Evolutionary conservation across 78 protist species (phyloP).

Genomic region (Dictyostelium purpureum): DNA sequence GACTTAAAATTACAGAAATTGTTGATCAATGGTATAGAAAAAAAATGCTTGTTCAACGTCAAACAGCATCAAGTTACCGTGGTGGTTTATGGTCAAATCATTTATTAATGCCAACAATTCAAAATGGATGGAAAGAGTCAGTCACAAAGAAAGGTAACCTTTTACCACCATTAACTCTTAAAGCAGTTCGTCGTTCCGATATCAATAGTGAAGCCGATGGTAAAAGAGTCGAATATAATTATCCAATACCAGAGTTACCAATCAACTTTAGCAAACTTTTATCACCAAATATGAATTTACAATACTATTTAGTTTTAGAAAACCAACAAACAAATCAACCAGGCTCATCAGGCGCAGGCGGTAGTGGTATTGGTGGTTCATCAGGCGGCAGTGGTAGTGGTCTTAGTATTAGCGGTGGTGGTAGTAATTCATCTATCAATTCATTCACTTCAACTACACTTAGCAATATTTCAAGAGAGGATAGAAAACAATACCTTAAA

Average conservation of each 20-base stretch:
- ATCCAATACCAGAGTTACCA: slow-evolving; percentile 38
- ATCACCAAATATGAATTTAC: slow-evolving; percentile 47
- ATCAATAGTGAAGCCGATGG: slow-evolving; percentile 60
- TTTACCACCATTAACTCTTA: slow-evolving; percentile 39
- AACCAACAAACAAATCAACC: not conserved
- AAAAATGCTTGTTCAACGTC: slow-evolving; percentile 2
- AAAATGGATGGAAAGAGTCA: slow-evolving; percentile 54
- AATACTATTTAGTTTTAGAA: slow-evolving; percentile 46
- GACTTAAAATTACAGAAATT: not conserved
- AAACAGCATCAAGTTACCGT: not conserved
- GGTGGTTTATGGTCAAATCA: slow-evolving; percentile 56
- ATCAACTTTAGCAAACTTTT: slow-evolving; percentile 11
- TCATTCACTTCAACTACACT: no score
- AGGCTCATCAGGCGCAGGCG: not conserved
- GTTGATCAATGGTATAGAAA: slow-evolving; percentile 29
- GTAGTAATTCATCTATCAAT: not conserved
- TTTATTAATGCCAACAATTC: slow-evolving; percentile 40
- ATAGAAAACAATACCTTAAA: slow-evolving; percentile 9
- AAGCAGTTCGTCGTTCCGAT: slow-evolving; percentile 49
- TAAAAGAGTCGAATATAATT: not conserved
- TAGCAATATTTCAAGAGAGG: slow-evolving; percentile 17
- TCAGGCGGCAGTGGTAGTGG: not conserved
- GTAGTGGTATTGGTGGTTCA: not conserved
- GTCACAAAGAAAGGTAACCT: not conserved
- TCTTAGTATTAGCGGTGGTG: not conserved